Conservation (phyloP, 345 rosid species). For the Camelina laxa region DNA sequence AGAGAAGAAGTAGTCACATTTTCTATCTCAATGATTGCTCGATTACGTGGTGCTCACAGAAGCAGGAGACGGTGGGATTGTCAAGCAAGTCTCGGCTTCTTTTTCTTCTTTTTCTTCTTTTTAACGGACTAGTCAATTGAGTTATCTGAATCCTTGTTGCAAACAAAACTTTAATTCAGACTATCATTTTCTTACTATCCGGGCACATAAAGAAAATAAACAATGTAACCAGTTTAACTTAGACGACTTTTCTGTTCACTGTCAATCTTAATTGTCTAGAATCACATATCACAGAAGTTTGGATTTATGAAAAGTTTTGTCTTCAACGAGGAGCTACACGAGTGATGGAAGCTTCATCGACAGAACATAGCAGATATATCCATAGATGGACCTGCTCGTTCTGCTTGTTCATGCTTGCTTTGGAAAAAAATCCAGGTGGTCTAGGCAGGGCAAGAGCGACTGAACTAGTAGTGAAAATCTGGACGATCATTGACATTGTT, state of each 20-base stretch:
- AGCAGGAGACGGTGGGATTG: no score
- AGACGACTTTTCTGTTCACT: not conserved
- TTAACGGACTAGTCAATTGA: no score
- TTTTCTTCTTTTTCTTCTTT: no score
- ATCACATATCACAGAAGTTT: not conserved
- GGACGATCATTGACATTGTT: slow-evolving; percentile 47
- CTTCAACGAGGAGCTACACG: slow-evolving; percentile 48
- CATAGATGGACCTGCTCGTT: not conserved
- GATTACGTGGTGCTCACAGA: no score
- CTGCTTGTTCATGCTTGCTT: slow-evolving; percentile 4
- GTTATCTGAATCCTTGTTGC: no score
- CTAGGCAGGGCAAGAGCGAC: not conserved
- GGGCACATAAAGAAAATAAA: no score
- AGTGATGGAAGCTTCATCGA: slow-evolving; percentile 45
- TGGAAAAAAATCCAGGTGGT: slow-evolving; percentile 21
- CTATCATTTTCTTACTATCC: no score
- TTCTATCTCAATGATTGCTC: no score
- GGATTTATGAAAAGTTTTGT: not conserved
- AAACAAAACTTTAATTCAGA: no score
- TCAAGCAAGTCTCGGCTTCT: no score
- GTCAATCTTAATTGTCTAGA: not conserved
- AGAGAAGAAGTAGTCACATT: no score
- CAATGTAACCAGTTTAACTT: not conserved
- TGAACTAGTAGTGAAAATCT: slow-evolving; percentile 31
- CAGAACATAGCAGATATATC: slow-evolving; percentile 24